Evolutionary conservation across 2,329 filamentous ascomycete genomes (phyloP).

Genomic region (Ceratocystis colombiana): DNA sequence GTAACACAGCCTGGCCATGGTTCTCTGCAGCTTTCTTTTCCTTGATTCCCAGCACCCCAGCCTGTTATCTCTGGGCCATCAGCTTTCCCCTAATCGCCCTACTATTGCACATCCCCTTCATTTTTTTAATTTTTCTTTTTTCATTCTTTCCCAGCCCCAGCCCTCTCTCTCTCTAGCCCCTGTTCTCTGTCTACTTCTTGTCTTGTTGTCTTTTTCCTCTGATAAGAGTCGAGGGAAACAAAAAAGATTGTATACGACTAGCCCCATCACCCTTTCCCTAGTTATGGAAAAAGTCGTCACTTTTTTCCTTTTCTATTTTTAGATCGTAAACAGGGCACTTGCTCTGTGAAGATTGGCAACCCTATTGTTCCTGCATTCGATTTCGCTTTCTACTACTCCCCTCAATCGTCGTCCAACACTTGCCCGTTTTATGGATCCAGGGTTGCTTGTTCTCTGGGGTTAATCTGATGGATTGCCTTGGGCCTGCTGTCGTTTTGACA

Average conservation of each 20-base stretch:
- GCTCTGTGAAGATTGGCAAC: slow-evolving; percentile 11
- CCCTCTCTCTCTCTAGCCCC: not conserved
- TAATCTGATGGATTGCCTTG: not conserved
- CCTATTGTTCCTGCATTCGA: slow-evolving; percentile 14
- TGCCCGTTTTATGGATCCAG: not conserved
- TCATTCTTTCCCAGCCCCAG: not conserved
- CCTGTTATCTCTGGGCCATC: too few relatives aligned
- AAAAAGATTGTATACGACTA: not conserved
- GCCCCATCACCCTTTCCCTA: not conserved
- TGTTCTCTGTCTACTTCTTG: not conserved
- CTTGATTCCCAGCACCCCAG: too few relatives aligned
- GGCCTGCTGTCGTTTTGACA: not conserved
- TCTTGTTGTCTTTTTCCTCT: not conserved
- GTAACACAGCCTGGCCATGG: not conserved
- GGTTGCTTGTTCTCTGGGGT: not conserved
- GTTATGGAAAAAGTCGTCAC: not conserved
- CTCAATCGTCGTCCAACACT: not conserved
- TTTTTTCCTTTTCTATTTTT: not conserved
- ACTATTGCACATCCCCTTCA: not conserved
- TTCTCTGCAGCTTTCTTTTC: not conserved
- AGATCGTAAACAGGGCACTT: slow-evolving; percentile 1
- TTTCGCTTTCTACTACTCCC: not conserved
- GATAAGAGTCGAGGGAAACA: not conserved
- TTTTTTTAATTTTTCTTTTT: not conserved
- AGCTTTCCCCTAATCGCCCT: not conserved